Evolutionary conservation across 129 eudicot genomes (phyloP), one percentile per base, ranked within the genome.

Genomic region (Lactuca saligna): DNA sequence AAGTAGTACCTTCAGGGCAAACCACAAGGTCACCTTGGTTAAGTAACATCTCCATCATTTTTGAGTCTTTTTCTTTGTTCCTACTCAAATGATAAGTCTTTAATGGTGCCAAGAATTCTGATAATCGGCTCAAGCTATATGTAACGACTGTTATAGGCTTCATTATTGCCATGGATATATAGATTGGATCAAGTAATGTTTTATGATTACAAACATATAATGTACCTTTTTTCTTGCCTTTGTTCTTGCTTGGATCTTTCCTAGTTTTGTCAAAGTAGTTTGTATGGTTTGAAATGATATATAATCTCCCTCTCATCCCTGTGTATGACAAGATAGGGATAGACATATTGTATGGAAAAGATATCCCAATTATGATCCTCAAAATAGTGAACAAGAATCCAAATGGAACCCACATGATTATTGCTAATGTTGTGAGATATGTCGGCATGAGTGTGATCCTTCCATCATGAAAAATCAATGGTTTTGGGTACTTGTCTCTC

Each of bases 1-100:
- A 85, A 63, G 90, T 85, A 17, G 90, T 85, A 44, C 90, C 90
- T 68, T 85, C 86, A 4, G 90, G 90, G 70, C 90, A 85, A 37
- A 85, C 58, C 32, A 76, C 86, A 57, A 85, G 76, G 32, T 78
- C 81, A 15, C 78, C 71, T 17, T 75, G 56, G 54, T 39, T 53
- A 31, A 81, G 78, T 63, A 85, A 50, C 57, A 11, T 62, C 9
- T 79, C 63, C 74, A 85, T 85, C 58, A 70, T 78, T 17, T 46
- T 63, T 5, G 75, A 70, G 68, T 85, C 90, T 7, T 72, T 62
- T 57, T 75, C 84, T 54, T 81, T 75, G 46, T 79, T 81, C 50
- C 86, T 75, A 56, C 69, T 78, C 15, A 85, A 73, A 6, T 74
- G 60, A 4, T 57, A 63, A 1, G 90, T 78, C 41, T 62, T 75